Evolutionary conservation across 2,329 filamentous ascomycete genomes (phyloP).

Genomic region (Beauveria brongniartii): DNA sequence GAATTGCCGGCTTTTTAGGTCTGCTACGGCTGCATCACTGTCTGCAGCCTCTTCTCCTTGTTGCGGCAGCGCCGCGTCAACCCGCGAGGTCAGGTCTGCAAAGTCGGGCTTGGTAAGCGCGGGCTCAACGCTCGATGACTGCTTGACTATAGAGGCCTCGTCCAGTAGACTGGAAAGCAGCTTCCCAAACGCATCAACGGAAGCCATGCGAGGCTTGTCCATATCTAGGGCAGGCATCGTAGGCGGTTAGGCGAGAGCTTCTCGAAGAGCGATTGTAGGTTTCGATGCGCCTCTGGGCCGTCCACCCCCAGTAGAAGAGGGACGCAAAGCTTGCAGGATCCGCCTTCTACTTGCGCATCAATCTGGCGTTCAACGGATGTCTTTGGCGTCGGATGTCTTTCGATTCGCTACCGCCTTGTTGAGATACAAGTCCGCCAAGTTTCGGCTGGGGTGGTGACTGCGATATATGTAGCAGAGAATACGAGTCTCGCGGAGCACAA

Average conservation of each 20-base stretch:
- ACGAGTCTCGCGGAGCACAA: neutral
- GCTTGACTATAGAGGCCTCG: conserved; percentile 52
- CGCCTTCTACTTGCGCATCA: neutral
- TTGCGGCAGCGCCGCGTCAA: conserved; percentile 29
- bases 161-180: conserved; percentile 51
- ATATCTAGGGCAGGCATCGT: conserved; percentile 42
- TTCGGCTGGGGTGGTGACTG: neutral
- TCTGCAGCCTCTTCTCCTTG: conserved; percentile 21
- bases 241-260: neutral
- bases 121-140: conserved; percentile 58
- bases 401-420: neutral
- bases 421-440: neutral
- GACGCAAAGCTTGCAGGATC: neutral
- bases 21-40: conserved; percentile 31
- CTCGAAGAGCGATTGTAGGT: neutral
- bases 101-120: conserved; percentile 64
- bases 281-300: neutral
- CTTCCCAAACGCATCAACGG: conserved; percentile 43
- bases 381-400: neutral
- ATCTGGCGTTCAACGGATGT: no score
- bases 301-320: neutral
- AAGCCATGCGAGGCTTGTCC: conserved; percentile 40
- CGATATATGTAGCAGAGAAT: neutral
- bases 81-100: conserved; percentile 36
- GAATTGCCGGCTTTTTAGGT: conserved; percentile 42